Evolutionary conservation across 2,329 filamentous ascomycete genomes (phyloP).

Genomic region (Microsporum ferrugineum): DNA sequence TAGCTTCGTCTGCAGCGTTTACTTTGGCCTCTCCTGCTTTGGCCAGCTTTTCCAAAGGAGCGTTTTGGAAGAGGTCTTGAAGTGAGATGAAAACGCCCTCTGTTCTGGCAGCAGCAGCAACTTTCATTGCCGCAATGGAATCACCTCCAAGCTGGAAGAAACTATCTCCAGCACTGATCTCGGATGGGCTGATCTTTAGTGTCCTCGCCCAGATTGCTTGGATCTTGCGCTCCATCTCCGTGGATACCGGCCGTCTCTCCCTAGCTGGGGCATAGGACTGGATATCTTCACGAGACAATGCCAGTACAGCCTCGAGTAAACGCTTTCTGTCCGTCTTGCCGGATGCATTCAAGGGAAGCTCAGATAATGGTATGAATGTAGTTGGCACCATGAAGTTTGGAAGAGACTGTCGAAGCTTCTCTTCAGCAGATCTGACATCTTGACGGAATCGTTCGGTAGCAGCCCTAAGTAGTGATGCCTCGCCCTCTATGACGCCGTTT

Average conservation of each 20-base stretch:
- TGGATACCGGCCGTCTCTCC: slow-evolving; percentile 4
- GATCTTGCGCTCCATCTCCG: slow-evolving; percentile 6
- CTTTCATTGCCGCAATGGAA: slow-evolving; percentile 6
- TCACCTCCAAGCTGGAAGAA: slow-evolving; percentile 9
- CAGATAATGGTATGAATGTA: slow-evolving; percentile 7
- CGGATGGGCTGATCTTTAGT: slow-evolving; percentile 4
- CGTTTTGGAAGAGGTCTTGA: slow-evolving; percentile 8
- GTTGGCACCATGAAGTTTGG: slow-evolving; percentile 16
- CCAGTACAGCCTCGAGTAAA: slow-evolving; percentile 18
- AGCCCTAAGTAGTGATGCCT: neutral
- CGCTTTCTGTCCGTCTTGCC: slow-evolving; percentile 25
- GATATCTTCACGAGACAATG: neutral
- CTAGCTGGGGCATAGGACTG: neutral
- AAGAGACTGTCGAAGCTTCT: slow-evolving; percentile 8
- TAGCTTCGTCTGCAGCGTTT: neutral
- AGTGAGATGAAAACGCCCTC: slow-evolving; percentile 1
- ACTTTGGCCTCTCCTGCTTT: neutral
- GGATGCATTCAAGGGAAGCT: slow-evolving; percentile 24
- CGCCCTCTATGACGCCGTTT: neutral
- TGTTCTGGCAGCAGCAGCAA: neutral
- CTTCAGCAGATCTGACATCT: neutral
- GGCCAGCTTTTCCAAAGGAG: slow-evolving; percentile 6
- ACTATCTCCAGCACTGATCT: slow-evolving; percentile 6
- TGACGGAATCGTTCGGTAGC: neutral
- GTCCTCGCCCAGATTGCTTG: slow-evolving; percentile 10